A percentile compares a stretch with the other conserved stretches of the same genome.
These are phyloP conservation scores for Orbilia javanica DNA, from an alignment of 2,329 filamentous ascomycete genomes.

Conservation along the genomic window DNA sequence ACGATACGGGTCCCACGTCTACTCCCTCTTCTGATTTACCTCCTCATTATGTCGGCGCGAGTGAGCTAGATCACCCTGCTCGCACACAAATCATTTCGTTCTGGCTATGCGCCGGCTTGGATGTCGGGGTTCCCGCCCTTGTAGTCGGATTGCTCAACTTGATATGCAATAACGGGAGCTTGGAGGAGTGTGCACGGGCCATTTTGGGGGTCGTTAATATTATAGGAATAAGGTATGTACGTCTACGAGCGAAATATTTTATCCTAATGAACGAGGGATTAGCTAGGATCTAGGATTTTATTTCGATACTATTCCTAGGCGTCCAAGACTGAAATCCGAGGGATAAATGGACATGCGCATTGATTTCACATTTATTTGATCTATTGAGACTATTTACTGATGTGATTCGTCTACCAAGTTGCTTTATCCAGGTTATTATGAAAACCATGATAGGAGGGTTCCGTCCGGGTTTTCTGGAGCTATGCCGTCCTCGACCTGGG, in stretches of 20 bases:
- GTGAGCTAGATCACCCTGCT: constrained; percentile 12
- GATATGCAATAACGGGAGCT: constrained; percentile 3
- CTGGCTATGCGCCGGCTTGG: constrained; percentile 34
- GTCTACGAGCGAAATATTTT: constrained; percentile 41
- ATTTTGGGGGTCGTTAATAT: constrained; percentile 42
- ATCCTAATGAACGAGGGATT: constrained; percentile 23
- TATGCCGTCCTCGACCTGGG: constrained; percentile 37
- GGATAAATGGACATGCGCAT: constrained; percentile 11
- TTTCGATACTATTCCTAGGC: constrained; percentile 26
- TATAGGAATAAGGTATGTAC: constrained; percentile 36
- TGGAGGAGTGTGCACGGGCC: constrained; percentile 44
- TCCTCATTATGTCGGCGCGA: neutral
- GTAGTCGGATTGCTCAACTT: constrained; percentile 21
- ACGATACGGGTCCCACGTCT: neutral
- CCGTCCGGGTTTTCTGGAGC: constrained; percentile 28
- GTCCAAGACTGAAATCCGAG: constrained; percentile 14
- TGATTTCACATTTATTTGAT: neutral
- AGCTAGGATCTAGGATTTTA: constrained; percentile 21
- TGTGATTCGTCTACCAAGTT: constrained; percentile 11
- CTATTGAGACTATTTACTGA: constrained; percentile 17
- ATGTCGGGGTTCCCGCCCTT: constrained; percentile 19
- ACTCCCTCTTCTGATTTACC: neutral
- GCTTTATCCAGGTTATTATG: constrained; percentile 36
- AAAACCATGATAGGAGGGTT: constrained; percentile 32
- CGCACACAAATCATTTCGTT: constrained; percentile 33